These are phyloP conservation scores for Neocallimastix lanati DNA, from an alignment of 192 early-diverging fungal genomes.

Conservation along the genomic window DNA sequence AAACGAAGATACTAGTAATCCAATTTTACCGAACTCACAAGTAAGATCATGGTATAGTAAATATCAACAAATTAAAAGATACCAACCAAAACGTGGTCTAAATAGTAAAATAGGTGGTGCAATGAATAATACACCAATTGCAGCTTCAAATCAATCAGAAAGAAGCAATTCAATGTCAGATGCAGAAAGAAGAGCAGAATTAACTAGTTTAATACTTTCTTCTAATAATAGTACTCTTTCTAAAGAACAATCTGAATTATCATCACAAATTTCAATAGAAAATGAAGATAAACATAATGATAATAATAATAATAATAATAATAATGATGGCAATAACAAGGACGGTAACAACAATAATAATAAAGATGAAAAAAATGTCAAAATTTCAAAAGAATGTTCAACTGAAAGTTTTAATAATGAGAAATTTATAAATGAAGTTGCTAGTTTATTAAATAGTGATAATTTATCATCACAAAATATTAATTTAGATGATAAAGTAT, in stretches of 20 bases:
- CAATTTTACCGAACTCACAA: background rate
- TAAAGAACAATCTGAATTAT: too few species aligned
- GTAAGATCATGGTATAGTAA: background rate
- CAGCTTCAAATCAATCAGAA: background rate
- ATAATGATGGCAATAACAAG: background rate
- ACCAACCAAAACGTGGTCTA: background rate
- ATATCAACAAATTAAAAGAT: background rate
- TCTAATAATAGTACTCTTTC: too few species aligned
- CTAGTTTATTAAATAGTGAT: background rate
- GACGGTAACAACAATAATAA: too few species aligned
- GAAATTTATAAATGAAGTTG: background rate
- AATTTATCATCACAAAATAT: background rate
- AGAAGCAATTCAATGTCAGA: background rate
- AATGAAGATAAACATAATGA: too few species aligned
- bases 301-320: background rate
- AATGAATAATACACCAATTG: background rate
- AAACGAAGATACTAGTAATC: background rate
- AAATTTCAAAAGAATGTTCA: background rate
- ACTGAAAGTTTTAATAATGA: background rate
- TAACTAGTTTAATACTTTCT: background rate
- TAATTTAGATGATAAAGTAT: background rate
- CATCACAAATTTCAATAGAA: too few species aligned
- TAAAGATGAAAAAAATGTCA: too few species aligned
- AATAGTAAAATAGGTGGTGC: background rate
- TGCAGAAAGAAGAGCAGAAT: background rate